These are phyloP conservation scores for Mycosarcoma maydis DNA, from an alignment of 1,284 basidiomycete species.

Conservation along the genomic window DNA sequence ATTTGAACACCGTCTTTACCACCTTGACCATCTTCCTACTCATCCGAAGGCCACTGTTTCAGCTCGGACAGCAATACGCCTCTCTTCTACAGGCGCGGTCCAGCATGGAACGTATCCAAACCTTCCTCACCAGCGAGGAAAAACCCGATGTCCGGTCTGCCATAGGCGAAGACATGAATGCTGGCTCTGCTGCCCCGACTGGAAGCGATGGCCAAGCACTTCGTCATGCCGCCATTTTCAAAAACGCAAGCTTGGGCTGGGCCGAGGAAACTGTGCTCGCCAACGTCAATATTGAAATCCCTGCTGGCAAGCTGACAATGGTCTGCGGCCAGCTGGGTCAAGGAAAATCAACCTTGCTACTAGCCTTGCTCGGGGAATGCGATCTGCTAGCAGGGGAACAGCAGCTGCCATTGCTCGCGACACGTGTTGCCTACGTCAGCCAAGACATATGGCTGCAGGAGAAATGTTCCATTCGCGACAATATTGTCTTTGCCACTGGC, in stretches of 20 bases:
- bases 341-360: slow-evolving; percentile 62
- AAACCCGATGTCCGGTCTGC: slow-evolving; percentile 22
- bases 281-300: slow-evolving; percentile 47
- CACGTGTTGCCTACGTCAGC: slow-evolving; percentile 54
- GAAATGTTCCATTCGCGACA: slow-evolving; percentile 53
- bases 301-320: slow-evolving; percentile 42
- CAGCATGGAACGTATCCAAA: slow-evolving; percentile 52
- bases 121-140: slow-evolving; percentile 38
- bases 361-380: slow-evolving; percentile 58
- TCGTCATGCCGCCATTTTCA: slow-evolving; percentile 33
- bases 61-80: slow-evolving; percentile 55
- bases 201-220: background rate
- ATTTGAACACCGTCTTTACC: slow-evolving; percentile 54
- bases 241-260: slow-evolving; percentile 40
- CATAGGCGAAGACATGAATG: slow-evolving; percentile 2
- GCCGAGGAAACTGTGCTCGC: slow-evolving; percentile 15
- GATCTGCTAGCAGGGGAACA: slow-evolving; percentile 41
- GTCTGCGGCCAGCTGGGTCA: slow-evolving; percentile 59
- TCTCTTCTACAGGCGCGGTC: slow-evolving; percentile 50
- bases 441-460: slow-evolving; percentile 60
- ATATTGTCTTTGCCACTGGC: slow-evolving; percentile 57
- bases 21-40: slow-evolving; percentile 53
- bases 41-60: slow-evolving; percentile 45
- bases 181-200: slow-evolving; percentile 5
- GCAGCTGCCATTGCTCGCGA: slow-evolving; percentile 24